Conservation (phyloP, 1,139 yeast species). For the Nematodospora anomalae region DNA sequence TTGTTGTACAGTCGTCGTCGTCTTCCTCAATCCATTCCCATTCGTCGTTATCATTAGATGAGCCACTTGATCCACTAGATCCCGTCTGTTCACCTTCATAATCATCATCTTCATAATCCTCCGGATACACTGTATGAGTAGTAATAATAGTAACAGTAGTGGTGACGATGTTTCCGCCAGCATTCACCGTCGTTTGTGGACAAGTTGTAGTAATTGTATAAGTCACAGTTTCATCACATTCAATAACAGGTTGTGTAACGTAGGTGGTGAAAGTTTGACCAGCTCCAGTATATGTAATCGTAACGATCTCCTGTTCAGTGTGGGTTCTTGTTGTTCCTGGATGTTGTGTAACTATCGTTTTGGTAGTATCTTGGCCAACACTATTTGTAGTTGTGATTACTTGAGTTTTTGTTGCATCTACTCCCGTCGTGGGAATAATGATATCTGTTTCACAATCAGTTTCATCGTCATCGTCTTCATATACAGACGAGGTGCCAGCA, state of each 20-base stretch:
- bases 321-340: conserved; percentile 8
- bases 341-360: conserved; percentile 9
- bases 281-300: conserved; percentile 13
- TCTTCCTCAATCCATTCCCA: conserved; percentile 17
- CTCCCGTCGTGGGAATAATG: conserved; percentile 1
- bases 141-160: conserved; percentile 14
- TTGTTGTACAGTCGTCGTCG: conserved; percentile 12
- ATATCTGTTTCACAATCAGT: conserved; percentile 15
- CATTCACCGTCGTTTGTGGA: conserved; percentile 13
- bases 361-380: conserved; percentile 6
- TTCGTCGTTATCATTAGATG: conserved; percentile 11
- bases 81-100: conserved; percentile 6
- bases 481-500: conserved; percentile 11
- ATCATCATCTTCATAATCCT: conserved; percentile 13
- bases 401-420: conserved; percentile 10
- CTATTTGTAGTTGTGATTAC: conserved; percentile 6
- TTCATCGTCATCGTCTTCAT: conserved; percentile 17
- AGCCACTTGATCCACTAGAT: conserved; percentile 2
- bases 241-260: conserved; percentile 11
- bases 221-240: conserved; percentile 10
- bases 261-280: conserved; percentile 14
- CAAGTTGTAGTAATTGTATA: conserved; percentile 13
- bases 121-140: conserved; percentile 14
- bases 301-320: conserved; percentile 9
- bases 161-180: conserved; percentile 11